These are phyloP conservation scores for Jatropha podagrica DNA, from an alignment of 441 rosid genomes.

Conservation along the genomic window DNA sequence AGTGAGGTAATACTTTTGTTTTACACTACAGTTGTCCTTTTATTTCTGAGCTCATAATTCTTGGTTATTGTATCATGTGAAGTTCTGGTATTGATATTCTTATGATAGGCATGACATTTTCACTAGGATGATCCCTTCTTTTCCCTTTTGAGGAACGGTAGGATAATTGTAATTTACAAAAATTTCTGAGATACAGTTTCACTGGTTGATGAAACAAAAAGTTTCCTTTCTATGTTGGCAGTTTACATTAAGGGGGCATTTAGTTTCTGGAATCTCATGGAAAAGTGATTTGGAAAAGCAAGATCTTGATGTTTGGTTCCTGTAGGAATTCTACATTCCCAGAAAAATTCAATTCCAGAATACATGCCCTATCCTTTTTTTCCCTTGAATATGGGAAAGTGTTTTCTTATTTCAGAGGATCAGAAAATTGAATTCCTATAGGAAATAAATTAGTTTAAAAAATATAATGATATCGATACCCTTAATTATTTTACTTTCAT, in stretches of 20 bases:
- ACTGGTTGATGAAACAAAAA: not conserved
- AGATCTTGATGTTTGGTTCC: no score
- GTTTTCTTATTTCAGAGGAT: no score
- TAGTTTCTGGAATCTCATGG: no score
- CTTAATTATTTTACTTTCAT: no score
- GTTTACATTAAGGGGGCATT: not conserved
- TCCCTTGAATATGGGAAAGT: no score
- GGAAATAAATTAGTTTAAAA: no score
- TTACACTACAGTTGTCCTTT: not conserved
- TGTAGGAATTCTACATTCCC: no score
- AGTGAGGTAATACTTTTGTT: constrained; percentile 63
- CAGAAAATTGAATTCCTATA: no score
- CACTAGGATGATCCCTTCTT: not conserved
- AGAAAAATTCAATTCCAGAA: no score
- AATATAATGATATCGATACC: no score
- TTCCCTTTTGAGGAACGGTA: not conserved
- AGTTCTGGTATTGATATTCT: not conserved
- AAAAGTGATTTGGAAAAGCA: no score
- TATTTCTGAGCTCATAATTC: not conserved
- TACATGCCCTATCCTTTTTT: no score
- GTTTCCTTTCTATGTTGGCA: not conserved
- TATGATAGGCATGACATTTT: not conserved
- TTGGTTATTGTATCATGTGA: not conserved
- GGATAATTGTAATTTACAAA: not conserved
- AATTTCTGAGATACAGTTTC: not conserved